Conservation (phyloP, 1,284 basidiomycete genomes). For the Gymnopus androsaceus region DNA sequence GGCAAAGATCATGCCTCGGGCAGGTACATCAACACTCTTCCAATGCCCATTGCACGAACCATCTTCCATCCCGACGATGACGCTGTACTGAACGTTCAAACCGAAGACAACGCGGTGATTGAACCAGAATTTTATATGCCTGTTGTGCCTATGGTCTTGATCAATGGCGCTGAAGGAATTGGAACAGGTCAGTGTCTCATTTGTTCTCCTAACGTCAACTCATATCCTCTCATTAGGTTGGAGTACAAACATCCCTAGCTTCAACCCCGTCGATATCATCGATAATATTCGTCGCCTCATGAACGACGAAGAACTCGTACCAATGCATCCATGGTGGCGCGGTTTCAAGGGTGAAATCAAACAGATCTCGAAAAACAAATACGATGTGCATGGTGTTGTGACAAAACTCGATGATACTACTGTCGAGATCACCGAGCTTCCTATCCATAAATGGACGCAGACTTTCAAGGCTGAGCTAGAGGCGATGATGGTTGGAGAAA, state of each 20-base stretch:
- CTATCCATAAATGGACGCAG: conserved; percentile 95
- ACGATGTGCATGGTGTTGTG: conserved; percentile 79
- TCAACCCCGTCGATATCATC: conserved; percentile 91
- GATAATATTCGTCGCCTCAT: conserved; percentile 87
- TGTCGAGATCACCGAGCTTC: conserved; percentile 94
- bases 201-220: background rate
- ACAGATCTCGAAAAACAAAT: conserved; percentile 81
- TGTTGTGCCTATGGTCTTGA: conserved; percentile 83
- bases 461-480: conserved; percentile 92
- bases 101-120: conserved; percentile 86
- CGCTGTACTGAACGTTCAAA: conserved; percentile 79
- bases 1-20: conserved; percentile 96
- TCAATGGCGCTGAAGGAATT: conserved; percentile 98
- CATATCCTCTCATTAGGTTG: conserved; percentile 63
- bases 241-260: conserved; percentile 93
- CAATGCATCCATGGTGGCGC: conserved; percentile 97
- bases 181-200: conserved; percentile 74
- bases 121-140: conserved; percentile 98
- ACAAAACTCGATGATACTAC: conserved; percentile 85
- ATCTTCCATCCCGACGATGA: conserved; percentile 89
- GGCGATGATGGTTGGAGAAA: conserved; percentile 68
- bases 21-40: conserved; percentile 94
- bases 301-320: conserved; percentile 80
- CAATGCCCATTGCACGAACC: conserved; percentile 76
- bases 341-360: conserved; percentile 92